phyloP scores from a whole-genome alignment of 2,329 filamentous ascomycete genomes.

The Colletotrichum aenigma region DNA sequence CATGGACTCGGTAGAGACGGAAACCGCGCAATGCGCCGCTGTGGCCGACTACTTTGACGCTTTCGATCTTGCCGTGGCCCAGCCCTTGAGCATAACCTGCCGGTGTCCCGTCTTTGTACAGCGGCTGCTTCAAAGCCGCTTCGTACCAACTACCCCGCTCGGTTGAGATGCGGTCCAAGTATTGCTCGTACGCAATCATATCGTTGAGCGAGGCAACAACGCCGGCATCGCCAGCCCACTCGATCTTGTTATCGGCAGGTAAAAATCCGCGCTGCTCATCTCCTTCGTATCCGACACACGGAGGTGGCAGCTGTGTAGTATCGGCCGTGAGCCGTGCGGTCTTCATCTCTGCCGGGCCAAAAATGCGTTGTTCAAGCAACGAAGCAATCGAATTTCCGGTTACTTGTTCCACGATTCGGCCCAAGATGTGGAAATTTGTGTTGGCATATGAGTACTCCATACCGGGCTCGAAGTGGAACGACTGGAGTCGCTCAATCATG shows the following conservation, averaged over 20 bases:
- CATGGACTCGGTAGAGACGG: constrained; percentile 37
- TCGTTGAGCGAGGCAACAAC: constrained; percentile 46
- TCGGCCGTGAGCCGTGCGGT: constrained; percentile 41
- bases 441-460: constrained; percentile 48
- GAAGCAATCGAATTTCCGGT: constrained; percentile 35
- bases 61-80: constrained; percentile 26
- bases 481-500: constrained; percentile 33
- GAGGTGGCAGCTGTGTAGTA: constrained; percentile 40
- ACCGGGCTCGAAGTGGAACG: constrained; percentile 46
- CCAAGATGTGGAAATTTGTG: constrained; percentile 45
- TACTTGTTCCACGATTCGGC: constrained; percentile 39
- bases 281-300: constrained; percentile 48
- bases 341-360: constrained; percentile 44
- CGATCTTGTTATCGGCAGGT: constrained; percentile 41
- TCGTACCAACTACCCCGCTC: constrained; percentile 38
- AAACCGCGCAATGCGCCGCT: constrained; percentile 46
- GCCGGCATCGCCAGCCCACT: constrained; percentile 51
- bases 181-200: constrained; percentile 49
- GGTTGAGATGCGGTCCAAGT: constrained; percentile 34
- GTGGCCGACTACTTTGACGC: constrained; percentile 36
- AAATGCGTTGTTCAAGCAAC: constrained; percentile 39
- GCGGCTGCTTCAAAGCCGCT: constrained; percentile 12
- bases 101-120: constrained; percentile 33
- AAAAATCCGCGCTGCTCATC: constrained; percentile 38
- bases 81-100: constrained; percentile 43